These are phyloP conservation scores for Phytophthora citrophthora DNA, from an alignment of 352 stramenopile genomes.

Conservation along the genomic window DNA sequence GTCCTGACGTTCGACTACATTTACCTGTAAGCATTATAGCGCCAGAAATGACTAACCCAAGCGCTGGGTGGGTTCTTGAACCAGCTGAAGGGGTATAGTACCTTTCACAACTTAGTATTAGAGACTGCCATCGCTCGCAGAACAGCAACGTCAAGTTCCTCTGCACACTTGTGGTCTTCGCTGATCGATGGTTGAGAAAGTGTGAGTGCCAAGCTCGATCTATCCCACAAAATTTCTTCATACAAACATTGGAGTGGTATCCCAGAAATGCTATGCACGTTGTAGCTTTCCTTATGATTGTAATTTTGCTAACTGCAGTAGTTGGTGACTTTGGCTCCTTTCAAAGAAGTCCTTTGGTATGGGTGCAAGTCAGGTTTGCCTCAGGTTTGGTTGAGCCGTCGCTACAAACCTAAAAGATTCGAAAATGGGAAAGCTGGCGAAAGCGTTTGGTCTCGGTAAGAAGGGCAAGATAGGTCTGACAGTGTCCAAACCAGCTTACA, in stretches of 20 bases:
- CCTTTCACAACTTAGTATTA: background rate
- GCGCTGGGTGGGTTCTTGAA: conserved; percentile 29
- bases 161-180: no score
- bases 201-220: no score
- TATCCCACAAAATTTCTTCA: no score
- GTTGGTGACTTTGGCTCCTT: no score
- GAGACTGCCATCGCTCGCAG: no score
- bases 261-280: no score
- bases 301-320: no score
- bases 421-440: conserved; percentile 58
- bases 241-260: no score
- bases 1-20: conserved; percentile 60
- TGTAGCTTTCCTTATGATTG: no score
- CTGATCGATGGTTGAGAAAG: no score
- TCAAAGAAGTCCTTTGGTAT: background rate
- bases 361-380: background rate
- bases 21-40: conserved; percentile 68
- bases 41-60: conserved; percentile 28
- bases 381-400: background rate
- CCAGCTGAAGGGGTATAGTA: conserved; percentile 15
- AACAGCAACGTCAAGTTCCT: background rate
- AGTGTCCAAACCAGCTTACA: conserved; percentile 68
- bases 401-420: background rate
- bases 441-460: conserved; percentile 57
- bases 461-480: conserved; percentile 69